Evolutionary conservation across 805 yeast genomes (phyloP).

Genomic region (Lipomyces yamadae): DNA sequence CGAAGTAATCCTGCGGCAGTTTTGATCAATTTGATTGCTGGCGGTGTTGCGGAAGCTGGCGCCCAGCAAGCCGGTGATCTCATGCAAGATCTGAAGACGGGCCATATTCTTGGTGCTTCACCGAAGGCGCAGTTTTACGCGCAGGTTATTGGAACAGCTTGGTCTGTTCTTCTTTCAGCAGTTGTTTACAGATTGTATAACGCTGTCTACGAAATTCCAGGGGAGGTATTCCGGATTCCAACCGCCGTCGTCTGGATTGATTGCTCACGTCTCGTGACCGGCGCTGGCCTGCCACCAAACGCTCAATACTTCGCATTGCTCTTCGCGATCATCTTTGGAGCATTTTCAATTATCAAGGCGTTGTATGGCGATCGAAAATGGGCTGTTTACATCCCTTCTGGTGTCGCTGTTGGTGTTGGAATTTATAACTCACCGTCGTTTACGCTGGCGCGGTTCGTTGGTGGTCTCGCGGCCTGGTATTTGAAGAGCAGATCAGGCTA

Average conservation of each 20-base stretch:
- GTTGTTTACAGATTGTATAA: slow-evolving; percentile 84
- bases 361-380: slow-evolving; percentile 36
- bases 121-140: slow-evolving; percentile 91
- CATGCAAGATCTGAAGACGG: slow-evolving; percentile 96
- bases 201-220: slow-evolving; percentile 82
- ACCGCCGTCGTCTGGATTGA: slow-evolving; percentile 97
- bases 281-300: slow-evolving; percentile 83
- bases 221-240: slow-evolving; percentile 79
- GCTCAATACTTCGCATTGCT: slow-evolving; percentile 69
- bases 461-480: slow-evolving; percentile 72
- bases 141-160: slow-evolving; percentile 83
- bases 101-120: slow-evolving; percentile 87
- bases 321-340: slow-evolving; percentile 69
- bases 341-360: slow-evolving; percentile 58
- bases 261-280: slow-evolving; percentile 90
- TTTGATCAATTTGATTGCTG: slow-evolving; percentile 84
- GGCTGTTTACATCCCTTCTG: slow-evolving; percentile 74
- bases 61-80: slow-evolving; percentile 99
- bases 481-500: slow-evolving; percentile 15
- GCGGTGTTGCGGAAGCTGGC: slow-evolving; percentile 97
- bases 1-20: slow-evolving; percentile 77
- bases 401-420: slow-evolving; percentile 97
- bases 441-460: slow-evolving; percentile 89
- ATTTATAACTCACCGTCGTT: slow-evolving; percentile 92
- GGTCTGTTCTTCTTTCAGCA: slow-evolving; percentile 80